Percentiles rank a stretch among this genome's conserved stretches.
phyloP scores from a whole-genome alignment of 441 rosid genomes.

The Pelargonium australe region DNA sequence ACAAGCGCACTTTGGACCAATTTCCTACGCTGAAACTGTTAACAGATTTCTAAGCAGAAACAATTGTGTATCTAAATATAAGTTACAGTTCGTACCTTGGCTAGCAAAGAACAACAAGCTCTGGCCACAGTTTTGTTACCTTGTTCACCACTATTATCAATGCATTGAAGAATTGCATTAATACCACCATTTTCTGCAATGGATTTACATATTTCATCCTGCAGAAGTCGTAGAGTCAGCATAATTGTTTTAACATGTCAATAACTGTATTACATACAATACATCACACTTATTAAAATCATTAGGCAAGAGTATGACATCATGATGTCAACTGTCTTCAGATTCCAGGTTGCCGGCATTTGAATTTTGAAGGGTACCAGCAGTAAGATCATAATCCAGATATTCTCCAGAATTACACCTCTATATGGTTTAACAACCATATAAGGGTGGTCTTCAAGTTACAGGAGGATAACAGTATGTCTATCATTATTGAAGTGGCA shows the following conservation, averaged over 20 bases:
- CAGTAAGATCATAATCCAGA: too few relatives aligned
- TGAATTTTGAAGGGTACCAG: too few relatives aligned
- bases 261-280: neutral
- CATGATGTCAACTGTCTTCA: too few relatives aligned
- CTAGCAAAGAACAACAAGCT: slow-evolving; percentile 69
- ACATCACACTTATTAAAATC: too few relatives aligned
- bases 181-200: slow-evolving; percentile 88
- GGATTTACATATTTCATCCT: slow-evolving; percentile 92
- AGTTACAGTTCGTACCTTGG: slow-evolving; percentile 44
- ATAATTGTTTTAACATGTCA: neutral
- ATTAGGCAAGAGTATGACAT: too few relatives aligned
- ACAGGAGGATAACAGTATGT: neutral
- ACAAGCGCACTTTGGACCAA: too few relatives aligned
- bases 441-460: too few relatives aligned
- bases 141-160: slow-evolving; percentile 74
- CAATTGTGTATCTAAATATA: neutral
- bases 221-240: slow-evolving; percentile 16
- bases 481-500: neutral
- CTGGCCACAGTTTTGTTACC: slow-evolving; percentile 65
- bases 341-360: too few relatives aligned
- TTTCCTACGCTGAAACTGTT: too few relatives aligned
- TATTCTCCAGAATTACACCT: too few relatives aligned
- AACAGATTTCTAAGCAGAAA: neutral
- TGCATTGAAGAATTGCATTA: slow-evolving; percentile 58
- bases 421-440: too few relatives aligned